Conservation (phyloP, 768 basidiomycete genomes). For the Pleurotus giganteus region DNA sequence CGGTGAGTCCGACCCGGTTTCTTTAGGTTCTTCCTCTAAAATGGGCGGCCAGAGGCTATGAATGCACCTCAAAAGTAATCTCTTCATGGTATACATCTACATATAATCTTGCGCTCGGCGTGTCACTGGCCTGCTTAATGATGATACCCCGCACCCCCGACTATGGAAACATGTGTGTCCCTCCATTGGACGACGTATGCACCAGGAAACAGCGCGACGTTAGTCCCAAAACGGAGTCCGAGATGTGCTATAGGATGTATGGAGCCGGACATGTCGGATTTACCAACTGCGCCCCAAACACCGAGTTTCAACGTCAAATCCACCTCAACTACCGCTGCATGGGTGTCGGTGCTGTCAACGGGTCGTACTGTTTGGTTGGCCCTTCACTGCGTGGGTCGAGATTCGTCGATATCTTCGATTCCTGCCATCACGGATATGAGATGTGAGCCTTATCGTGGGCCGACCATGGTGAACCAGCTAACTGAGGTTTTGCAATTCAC, state of each 20-base stretch:
- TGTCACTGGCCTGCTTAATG: constrained; percentile 28
- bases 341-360: neutral
- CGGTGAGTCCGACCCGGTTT: constrained; percentile 48
- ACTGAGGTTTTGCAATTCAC: too few species aligned
- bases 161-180: neutral
- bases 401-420: too few species aligned
- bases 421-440: too few species aligned
- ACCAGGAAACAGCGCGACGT: too few species aligned
- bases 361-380: neutral
- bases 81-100: constrained; percentile 6
- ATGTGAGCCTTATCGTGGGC: too few species aligned
- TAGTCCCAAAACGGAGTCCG: too few species aligned
- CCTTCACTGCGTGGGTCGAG: neutral
- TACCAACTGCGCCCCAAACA: neutral
- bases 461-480: too few species aligned
- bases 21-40: neutral
- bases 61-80: constrained; percentile 31
- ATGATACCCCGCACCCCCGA: neutral
- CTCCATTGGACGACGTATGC: too few species aligned
- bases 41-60: constrained; percentile 37
- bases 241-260: too few species aligned
- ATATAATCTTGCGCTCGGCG: constrained; percentile 10
- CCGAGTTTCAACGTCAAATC: neutral
- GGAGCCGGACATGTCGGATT: neutral
- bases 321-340: neutral